Percentiles rank a stretch among this genome's conserved stretches.
Conservation (phyloP, 192 early-diverging fungal genomes). For the Lunasporangiospora selenospora region DNA sequence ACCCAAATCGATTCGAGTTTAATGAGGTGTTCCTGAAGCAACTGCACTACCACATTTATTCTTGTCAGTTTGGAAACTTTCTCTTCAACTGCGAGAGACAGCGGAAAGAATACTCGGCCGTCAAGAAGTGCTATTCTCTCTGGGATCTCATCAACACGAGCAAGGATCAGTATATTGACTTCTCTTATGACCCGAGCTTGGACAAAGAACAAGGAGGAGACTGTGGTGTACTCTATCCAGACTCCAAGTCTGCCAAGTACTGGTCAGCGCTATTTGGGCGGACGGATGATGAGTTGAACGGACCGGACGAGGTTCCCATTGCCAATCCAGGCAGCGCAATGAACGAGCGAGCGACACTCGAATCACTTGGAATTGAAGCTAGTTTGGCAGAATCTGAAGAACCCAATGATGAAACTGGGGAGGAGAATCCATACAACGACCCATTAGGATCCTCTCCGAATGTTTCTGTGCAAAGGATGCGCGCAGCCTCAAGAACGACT, state of each 20-base stretch:
- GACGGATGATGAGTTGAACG: constrained; percentile 62
- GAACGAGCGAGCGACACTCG: constrained; percentile 31
- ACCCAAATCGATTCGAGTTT: constrained; percentile 93
- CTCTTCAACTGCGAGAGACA: constrained; percentile 91
- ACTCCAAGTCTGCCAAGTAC: constrained; percentile 67
- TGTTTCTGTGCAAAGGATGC: too few relatives aligned
- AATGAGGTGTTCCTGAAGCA: constrained; percentile 81
- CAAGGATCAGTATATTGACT: constrained; percentile 63
- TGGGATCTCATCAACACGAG: constrained; percentile 83
- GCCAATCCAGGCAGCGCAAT: neutral
- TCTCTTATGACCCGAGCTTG: constrained; percentile 59
- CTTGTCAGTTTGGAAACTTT: constrained; percentile 95
- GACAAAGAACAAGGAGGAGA: constrained; percentile 52
- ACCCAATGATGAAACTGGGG: constrained; percentile 3
- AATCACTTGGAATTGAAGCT: constrained; percentile 17
- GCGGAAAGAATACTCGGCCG: constrained; percentile 54
- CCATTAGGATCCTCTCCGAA: too few relatives aligned
- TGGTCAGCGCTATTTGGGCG: constrained; percentile 76
- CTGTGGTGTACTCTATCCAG: constrained; percentile 72
- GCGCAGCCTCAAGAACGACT: too few relatives aligned
- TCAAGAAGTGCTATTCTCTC: constrained; percentile 63
- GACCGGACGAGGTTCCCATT: constrained; percentile 10
- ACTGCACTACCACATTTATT: constrained; percentile 86
- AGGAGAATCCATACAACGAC: too few relatives aligned
- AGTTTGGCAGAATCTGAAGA: constrained; percentile 16